Conservation (phyloP, 2,329 filamentous ascomycete species). For the Beauveria medogensis region DNA sequence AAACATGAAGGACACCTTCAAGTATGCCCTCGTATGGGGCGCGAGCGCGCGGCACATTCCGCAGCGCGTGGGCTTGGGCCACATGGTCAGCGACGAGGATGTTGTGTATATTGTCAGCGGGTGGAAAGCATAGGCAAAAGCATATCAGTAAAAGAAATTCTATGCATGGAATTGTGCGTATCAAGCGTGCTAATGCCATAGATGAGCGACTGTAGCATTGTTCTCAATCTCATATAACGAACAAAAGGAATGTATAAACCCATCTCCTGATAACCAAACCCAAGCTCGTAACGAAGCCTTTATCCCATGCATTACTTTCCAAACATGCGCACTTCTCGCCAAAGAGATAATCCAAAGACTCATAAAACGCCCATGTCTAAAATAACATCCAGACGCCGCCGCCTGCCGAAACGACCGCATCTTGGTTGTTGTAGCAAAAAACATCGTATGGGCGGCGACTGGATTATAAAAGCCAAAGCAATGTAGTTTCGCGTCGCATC, state of each 20-base stretch:
- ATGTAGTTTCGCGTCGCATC: slow-evolving; percentile 3
- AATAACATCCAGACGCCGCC: not conserved
- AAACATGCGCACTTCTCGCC: not conserved
- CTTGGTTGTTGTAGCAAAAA: not conserved
- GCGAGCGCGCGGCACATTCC: slow-evolving; percentile 92
- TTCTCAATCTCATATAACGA: slow-evolving; percentile 6
- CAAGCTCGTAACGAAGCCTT: not conserved
- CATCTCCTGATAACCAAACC: not conserved
- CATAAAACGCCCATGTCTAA: not conserved
- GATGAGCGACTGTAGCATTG: slow-evolving; percentile 8
- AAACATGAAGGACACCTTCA: slow-evolving; percentile 95
- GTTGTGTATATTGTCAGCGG: slow-evolving; percentile 60
- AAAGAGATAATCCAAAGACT: not conserved
- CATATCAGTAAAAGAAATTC: slow-evolving; percentile 2
- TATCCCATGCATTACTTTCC: slow-evolving; percentile 7
- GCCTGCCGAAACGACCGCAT: not conserved
- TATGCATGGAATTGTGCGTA: not conserved
- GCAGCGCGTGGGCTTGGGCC: slow-evolving; percentile 80
- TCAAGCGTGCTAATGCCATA: not conserved
- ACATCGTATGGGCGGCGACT: not conserved
- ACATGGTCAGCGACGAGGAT: slow-evolving; percentile 66
- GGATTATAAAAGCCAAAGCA: not conserved
- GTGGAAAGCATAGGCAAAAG: slow-evolving; percentile 47
- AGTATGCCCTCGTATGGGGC: slow-evolving; percentile 97
- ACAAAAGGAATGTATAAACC: slow-evolving; percentile 8